Evolutionary conservation across 352 stramenopile species (phyloP).

Genomic region (Phytophthora sp.): DNA sequence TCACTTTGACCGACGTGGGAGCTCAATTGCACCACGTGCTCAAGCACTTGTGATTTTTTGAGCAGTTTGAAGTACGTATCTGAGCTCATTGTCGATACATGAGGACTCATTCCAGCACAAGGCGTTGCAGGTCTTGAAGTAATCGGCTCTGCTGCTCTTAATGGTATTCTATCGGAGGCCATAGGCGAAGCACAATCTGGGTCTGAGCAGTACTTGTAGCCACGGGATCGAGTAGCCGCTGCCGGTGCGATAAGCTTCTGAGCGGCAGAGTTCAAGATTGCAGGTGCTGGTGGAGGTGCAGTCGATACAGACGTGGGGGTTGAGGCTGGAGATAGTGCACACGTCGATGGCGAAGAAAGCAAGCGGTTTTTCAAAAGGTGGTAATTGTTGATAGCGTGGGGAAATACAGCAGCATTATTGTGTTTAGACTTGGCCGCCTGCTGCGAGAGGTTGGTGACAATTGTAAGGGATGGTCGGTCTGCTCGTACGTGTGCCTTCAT

Average conservation of each 20-base stretch:
- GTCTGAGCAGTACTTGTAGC: slow-evolving; percentile 42
- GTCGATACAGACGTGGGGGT: background rate
- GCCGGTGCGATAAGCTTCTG: slow-evolving; percentile 12
- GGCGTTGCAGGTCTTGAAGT: slow-evolving; percentile 8
- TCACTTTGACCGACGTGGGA: slow-evolving; percentile 46
- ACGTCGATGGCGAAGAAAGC: slow-evolving; percentile 18
- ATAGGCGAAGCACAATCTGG: slow-evolving; percentile 36
- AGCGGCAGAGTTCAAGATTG: background rate
- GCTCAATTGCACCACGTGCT: slow-evolving; percentile 55
- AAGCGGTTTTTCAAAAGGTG: slow-evolving; percentile 8
- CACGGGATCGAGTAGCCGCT: slow-evolving; percentile 12
- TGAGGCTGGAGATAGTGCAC: slow-evolving; percentile 9
- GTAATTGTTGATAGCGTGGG: background rate
- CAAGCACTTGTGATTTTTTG: slow-evolving; percentile 71
- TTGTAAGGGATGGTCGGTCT: slow-evolving; percentile 20
- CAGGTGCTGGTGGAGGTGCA: slow-evolving; percentile 10
- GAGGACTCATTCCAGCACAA: background rate
- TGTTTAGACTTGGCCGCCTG: slow-evolving; percentile 15
- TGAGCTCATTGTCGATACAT: slow-evolving; percentile 42
- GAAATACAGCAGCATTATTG: background rate
- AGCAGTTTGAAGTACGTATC: slow-evolving; percentile 72
- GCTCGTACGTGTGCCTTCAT: slow-evolving; percentile 22
- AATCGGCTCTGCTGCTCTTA: background rate
- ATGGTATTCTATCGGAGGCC: background rate
- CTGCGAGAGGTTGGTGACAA: slow-evolving; percentile 24